Evolutionary conservation across 805 yeast species (phyloP).

Genomic region (Candida caryicola): DNA sequence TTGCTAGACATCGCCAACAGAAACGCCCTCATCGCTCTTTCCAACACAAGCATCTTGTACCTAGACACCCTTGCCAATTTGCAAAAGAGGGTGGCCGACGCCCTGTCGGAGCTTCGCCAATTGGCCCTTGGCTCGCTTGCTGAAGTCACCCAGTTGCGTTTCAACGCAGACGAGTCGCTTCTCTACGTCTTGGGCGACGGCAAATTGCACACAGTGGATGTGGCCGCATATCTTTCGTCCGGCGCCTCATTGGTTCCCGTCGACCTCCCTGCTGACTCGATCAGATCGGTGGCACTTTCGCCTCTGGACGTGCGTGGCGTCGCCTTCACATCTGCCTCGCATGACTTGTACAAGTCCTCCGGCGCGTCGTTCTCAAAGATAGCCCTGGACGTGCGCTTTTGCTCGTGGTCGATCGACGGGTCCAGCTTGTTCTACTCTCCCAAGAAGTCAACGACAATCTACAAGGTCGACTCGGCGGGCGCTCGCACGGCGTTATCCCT

Average conservation of each 20-base stretch:
- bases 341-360: background rate
- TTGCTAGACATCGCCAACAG: constrained; percentile 38
- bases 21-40: constrained; percentile 33
- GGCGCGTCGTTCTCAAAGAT: background rate
- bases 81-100: constrained; percentile 23
- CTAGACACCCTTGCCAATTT: constrained; percentile 33
- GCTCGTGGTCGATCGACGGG: background rate
- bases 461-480: too few relatives aligned
- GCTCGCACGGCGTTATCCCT: too few relatives aligned
- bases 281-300: background rate
- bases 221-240: background rate
- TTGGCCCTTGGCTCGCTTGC: constrained; percentile 13
- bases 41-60: constrained; percentile 32
- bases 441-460: background rate
- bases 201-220: constrained; percentile 12
- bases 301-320: background rate
- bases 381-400: background rate
- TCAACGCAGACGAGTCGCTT: constrained; percentile 27
- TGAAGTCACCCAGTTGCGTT: constrained; percentile 26
- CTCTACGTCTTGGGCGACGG: constrained; percentile 26
- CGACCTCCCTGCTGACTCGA: background rate
- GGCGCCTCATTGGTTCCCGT: background rate
- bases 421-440: background rate
- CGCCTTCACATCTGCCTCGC: background rate
- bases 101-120: constrained; percentile 15